These are phyloP conservation scores for Cruciata laevipes DNA, from an alignment of 257 asterid species.

Conservation along the genomic window DNA sequence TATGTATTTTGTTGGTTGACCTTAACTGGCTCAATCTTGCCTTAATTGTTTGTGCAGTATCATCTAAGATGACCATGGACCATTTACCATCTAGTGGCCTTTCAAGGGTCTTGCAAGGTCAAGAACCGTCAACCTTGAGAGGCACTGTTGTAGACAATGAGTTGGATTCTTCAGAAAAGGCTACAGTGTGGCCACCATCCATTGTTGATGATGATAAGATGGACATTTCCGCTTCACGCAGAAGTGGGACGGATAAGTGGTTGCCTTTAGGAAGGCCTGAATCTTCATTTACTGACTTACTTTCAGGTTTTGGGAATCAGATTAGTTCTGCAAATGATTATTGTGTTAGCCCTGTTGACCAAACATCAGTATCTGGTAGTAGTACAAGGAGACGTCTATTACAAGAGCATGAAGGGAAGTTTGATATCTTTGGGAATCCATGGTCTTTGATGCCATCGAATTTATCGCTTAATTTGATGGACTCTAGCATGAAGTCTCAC, in stretches of 20 bases:
- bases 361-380: constrained; percentile 21
- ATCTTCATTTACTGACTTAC: constrained; percentile 59
- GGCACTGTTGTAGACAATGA: constrained; percentile 59
- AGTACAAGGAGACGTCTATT: constrained; percentile 29
- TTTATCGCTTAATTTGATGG: constrained; percentile 69
- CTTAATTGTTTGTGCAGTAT: constrained; percentile 35
- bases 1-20: not conserved
- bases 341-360: constrained; percentile 37
- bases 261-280: constrained; percentile 61
- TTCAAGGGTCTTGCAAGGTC: constrained; percentile 94
- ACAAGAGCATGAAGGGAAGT: constrained; percentile 56
- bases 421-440: constrained; percentile 38
- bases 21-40: not conserved
- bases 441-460: constrained; percentile 53
- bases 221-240: constrained; percentile 42
- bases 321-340: constrained; percentile 39
- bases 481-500: constrained; percentile 38
- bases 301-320: constrained; percentile 77
- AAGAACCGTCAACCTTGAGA: constrained; percentile 78
- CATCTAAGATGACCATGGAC: constrained; percentile 57
- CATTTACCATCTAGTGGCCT: constrained; percentile 62
- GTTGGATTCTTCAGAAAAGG: constrained; percentile 64
- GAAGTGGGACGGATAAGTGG: constrained; percentile 54
- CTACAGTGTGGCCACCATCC: constrained; percentile 42
- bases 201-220: constrained; percentile 52